phyloP scores from a whole-genome alignment of 495 filamentous ascomycete genomes.

The Neurospora sp. region DNA sequence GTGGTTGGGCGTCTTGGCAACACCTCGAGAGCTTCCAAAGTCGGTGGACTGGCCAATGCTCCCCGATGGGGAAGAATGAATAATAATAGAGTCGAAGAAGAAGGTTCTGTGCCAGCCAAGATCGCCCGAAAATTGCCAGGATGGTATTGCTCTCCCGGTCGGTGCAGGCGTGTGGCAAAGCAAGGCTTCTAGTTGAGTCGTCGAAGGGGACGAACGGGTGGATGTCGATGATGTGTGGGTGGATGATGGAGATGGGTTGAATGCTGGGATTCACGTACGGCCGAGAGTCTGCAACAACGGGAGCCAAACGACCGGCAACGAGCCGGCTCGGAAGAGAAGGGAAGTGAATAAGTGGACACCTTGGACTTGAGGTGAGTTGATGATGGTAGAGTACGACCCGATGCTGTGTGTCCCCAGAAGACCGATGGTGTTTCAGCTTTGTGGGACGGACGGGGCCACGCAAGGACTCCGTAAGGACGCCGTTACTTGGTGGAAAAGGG shows the following conservation, averaged over 20 bases:
- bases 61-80: background rate
- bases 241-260: background rate
- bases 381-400: slow-evolving; percentile 10
- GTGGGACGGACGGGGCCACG: slow-evolving; percentile 13
- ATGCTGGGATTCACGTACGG: background rate
- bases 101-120: background rate
- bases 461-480: slow-evolving; percentile 6
- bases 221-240: background rate
- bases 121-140: background rate
- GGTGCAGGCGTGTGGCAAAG: background rate
- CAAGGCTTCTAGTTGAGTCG: background rate
- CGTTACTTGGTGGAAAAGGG: background rate
- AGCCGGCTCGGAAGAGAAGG: background rate
- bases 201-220: background rate
- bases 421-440: slow-evolving; percentile 24
- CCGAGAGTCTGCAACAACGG: background rate
- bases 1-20: slow-evolving; percentile 26
- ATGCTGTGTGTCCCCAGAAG: slow-evolving; percentile 9
- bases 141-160: background rate
- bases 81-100: background rate
- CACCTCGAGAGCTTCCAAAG: background rate
- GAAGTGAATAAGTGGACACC: slow-evolving; percentile 5
- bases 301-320: background rate
- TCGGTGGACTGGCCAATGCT: background rate
- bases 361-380: slow-evolving; percentile 5